Evolutionary conservation across 495 filamentous ascomycete species (phyloP).

Genomic region (Aspergillus asperescens): DNA sequence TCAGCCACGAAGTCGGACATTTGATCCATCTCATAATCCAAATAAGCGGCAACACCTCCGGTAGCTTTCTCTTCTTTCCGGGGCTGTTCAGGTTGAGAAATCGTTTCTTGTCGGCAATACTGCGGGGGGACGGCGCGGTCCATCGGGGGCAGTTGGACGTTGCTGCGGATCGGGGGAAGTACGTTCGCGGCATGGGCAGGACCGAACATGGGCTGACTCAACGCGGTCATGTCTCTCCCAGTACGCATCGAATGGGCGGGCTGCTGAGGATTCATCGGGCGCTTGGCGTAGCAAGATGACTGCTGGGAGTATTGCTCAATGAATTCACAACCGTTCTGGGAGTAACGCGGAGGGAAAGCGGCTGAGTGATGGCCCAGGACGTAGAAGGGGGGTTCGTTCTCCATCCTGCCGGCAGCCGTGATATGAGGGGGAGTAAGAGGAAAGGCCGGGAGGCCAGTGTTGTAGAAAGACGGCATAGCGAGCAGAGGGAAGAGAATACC

Average conservation of each 20-base stretch:
- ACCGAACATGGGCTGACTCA: constrained; percentile 38
- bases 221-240: constrained; percentile 30
- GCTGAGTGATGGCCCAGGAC: constrained; percentile 34
- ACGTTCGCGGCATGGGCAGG: constrained; percentile 30
- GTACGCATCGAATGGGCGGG: constrained; percentile 28
- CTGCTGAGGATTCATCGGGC: constrained; percentile 36
- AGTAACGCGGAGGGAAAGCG: constrained; percentile 41
- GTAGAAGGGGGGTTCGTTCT: constrained; percentile 39
- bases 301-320: constrained; percentile 50
- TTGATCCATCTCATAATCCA: constrained; percentile 98
- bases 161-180: constrained; percentile 41
- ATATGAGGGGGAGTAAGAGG: constrained; percentile 45
- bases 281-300: constrained; percentile 38
- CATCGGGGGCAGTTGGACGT: constrained; percentile 43
- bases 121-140: constrained; percentile 39
- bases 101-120: constrained; percentile 41
- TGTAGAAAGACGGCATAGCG: constrained; percentile 46
- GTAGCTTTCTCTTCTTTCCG: constrained; percentile 52
- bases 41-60: constrained; percentile 89
- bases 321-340: constrained; percentile 46
- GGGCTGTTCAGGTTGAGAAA: constrained; percentile 35
- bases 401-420: constrained; percentile 37
- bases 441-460: constrained; percentile 40
- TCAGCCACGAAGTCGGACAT: constrained; percentile 98
- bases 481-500: constrained; percentile 20